A percentile compares a stretch with the other conserved stretches of the same genome.
Conservation (phyloP, 78 protist species). For the Dictyostelium citrinum region DNA sequence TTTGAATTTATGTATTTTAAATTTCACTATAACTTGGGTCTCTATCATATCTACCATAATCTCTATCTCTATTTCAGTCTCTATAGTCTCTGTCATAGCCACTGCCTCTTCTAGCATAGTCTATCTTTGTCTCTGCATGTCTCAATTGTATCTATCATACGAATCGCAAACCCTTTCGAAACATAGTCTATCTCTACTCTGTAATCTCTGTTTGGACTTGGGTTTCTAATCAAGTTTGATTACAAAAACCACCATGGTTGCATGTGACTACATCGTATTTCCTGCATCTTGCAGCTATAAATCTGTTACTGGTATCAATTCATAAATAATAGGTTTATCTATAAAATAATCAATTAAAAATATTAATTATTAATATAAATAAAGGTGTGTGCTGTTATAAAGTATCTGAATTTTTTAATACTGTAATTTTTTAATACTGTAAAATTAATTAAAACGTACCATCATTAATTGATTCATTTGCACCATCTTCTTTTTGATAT, state of each 20-base stretch:
- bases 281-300: constrained; percentile 93
- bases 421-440: too few relatives aligned
- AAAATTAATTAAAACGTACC: constrained; percentile 27
- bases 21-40: too few relatives aligned
- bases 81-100: background rate
- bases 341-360: background rate
- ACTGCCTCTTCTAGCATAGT: background rate
- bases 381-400: too few relatives aligned
- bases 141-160: constrained; percentile 8
- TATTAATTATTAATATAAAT: background rate
- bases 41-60: background rate
- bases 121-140: constrained; percentile 14
- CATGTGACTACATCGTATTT: constrained; percentile 95
- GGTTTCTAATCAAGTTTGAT: constrained; percentile 85
- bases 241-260: constrained; percentile 97
- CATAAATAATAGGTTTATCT: constrained; percentile 93
- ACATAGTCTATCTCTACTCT: constrained; percentile 13
- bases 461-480: constrained; percentile 89
- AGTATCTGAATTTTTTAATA: too few relatives aligned
- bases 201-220: constrained; percentile 53
- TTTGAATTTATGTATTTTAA: too few relatives aligned
- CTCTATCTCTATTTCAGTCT: constrained; percentile 27
- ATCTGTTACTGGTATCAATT: constrained; percentile 99
- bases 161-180: constrained; percentile 36
- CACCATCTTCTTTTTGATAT: constrained; percentile 93